Evolutionary conservation across 1,139 yeast genomes (phyloP), one percentile per base, ranked within the genome.

Genomic region (Debaryomyces sp.): DNA sequence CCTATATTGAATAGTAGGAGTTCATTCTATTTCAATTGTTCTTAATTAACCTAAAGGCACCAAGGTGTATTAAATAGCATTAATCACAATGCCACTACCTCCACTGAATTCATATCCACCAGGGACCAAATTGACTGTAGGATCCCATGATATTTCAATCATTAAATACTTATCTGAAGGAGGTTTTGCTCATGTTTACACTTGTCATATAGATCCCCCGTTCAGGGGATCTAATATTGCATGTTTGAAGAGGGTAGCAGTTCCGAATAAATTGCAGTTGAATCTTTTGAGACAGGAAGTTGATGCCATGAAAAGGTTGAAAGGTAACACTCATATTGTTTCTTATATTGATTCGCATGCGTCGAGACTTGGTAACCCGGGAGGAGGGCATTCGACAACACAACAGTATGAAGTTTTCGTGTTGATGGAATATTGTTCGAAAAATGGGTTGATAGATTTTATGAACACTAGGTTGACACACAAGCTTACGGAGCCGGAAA

Each of bases 301-400:
- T 6, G 94, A 86, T 56, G 89, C 90, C 10, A 88, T 88, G 96
- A 75, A 91, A 64, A 77, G 95, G 43, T 74, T 94, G 47, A 74
- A 85, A 48, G 96, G 95, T 2, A 82, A 87, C 55, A 80, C 82
- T 23, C 85, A 88, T 60, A 85, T 94, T 54, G 98, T 95, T 10
- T 82, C 87, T 23, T 95, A 94, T 63, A 89, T 88, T 53, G 99
- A 95, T 68, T 89, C 97, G 2, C 96, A 94, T 70, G 99, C 99
- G 4, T 83, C 96, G n/a, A 75, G 97, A 56, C 67, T 71, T 50
- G 54, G 49, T 9, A 50, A 55, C 42, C 49, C 49, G 37, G 67
- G 71, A 32, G 70, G 66, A 39, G 71, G 71, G 17, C 54, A 54
- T 34, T 49, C 50, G 22, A 62, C 39, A 8, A 53, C 62, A 9